A percentile compares a stretch with the other conserved stretches of the same genome.
phyloP scores from a whole-genome alignment of 257 asterid species.

The Solanum pennellii region DNA sequence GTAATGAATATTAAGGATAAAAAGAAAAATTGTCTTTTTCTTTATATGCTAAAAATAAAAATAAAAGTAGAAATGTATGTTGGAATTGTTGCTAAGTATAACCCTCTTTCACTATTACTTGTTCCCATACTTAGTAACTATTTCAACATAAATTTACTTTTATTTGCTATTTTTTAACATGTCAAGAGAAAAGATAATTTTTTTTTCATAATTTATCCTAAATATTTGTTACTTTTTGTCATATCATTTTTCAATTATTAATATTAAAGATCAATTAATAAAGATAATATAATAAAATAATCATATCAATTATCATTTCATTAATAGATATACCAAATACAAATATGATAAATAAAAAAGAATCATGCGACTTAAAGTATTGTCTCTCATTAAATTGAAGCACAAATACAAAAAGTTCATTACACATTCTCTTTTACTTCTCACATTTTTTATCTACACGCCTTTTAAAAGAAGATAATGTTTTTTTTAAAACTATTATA shows the following conservation, averaged over 20 bases:
- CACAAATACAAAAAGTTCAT: not conserved
- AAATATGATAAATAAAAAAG: not conserved
- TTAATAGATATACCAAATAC: not conserved
- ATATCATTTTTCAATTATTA: not conserved
- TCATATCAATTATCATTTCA: not conserved
- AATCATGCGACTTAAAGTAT: not conserved
- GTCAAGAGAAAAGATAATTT: not conserved
- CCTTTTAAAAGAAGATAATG: not conserved
- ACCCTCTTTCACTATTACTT: not conserved
- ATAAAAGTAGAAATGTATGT: not conserved
- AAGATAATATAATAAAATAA: not conserved
- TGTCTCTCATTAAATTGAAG: not conserved
- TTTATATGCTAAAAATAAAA: not conserved
- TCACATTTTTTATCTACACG: not conserved
- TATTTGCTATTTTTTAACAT: not conserved
- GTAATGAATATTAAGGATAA: not conserved
- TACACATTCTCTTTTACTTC: not conserved
- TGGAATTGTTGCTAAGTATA: not conserved
- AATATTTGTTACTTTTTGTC: not conserved
- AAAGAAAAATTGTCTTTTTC: not conserved
- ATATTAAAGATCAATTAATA: not conserved
- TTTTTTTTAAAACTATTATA: too few relatives aligned
- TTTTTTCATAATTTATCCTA: not conserved
- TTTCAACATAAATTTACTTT: not conserved
- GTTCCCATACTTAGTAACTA: not conserved